Base-by-base conservation (phyloP, 2,329 filamentous ascomycete species). In the Colletotrichum shisoi region DNA sequence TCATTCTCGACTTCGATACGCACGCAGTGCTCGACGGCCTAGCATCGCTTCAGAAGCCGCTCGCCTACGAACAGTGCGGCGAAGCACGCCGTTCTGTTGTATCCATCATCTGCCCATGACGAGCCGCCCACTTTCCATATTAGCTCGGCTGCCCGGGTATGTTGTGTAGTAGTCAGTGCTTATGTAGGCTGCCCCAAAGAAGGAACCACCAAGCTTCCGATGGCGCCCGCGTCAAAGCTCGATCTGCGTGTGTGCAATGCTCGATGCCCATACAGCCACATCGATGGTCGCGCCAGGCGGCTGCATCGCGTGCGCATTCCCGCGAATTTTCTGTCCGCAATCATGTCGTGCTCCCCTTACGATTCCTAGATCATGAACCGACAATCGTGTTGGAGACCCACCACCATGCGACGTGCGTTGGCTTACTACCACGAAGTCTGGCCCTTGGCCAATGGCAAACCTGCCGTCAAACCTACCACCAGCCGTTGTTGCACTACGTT, bases 221-320 rank as follows among this genome's bases (percentile, higher is more conserved):
- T 67, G 49, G 53, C 37, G 31, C 39, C 42, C 44, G 44, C 24
- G 34, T 24, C 49, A 31, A 45, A 39, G 12, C 44, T 65, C 61
- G 65, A 68, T 68, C 65, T 52, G 48, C 54, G 49, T 62, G 44
- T 24, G 11, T 21, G 44, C 45, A 15, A 66, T 45, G 37, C 54
- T 56, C 61, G 44, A 65, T 68, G 54, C 56, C 45, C 48, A 64
- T 42, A 56, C 34, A 17, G 48, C 62, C 17, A 12, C 46, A 60
- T 59, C 51, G 64, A 63, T 27, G 40, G 57, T 17, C 31, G 27
- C 11, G n/a, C 48, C 40, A 11, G 34, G 19, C 46, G 54, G 17
- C 34, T 45, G 61, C 48, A 15, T 67, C 19, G 15, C 3, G 17
- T 27, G 4, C 31, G 31, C 21, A 12, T 17, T 44, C 21, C 34